Conservation (phyloP, 768 basidiomycete genomes). For the Russula sp. region DNA sequence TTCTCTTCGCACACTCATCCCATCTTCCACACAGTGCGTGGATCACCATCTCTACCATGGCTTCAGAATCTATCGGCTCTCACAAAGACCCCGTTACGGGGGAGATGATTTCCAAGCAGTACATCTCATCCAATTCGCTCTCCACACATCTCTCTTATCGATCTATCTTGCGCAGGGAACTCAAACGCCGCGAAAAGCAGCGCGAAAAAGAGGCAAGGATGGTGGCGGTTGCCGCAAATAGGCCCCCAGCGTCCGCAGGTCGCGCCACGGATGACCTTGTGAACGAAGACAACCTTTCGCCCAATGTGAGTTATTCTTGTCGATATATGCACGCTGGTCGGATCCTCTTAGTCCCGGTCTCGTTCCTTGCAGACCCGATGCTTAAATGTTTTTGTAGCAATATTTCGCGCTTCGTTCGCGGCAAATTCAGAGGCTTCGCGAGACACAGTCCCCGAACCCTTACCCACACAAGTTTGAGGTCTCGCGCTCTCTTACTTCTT, state of each 20-base stretch:
- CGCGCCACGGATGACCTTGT: slow-evolving; percentile 34
- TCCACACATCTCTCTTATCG: slow-evolving; percentile 26
- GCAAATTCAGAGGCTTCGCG: slow-evolving; percentile 78
- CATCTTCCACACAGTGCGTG: not conserved
- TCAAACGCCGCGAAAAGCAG: slow-evolving; percentile 90
- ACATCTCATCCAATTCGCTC: slow-evolving; percentile 30
- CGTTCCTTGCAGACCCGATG: not conserved
- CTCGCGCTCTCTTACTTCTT: slow-evolving; percentile 62
- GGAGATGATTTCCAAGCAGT: slow-evolving; percentile 97
- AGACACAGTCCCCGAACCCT: slow-evolving; percentile 82
- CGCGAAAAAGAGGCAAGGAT: slow-evolving; percentile 69
- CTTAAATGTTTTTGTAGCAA: slow-evolving; percentile 52
- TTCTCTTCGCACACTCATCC: not conserved
- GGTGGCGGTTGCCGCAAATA: slow-evolving; percentile 62
- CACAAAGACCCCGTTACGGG: slow-evolving; percentile 86
- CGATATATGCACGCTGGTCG: not conserved
- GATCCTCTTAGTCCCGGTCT: not conserved
- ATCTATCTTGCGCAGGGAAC: slow-evolving; percentile 53
- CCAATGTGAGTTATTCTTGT: slow-evolving; percentile 59
- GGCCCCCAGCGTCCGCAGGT: slow-evolving; percentile 34
- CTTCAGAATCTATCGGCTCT: slow-evolving; percentile 33
- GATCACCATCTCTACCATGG: slow-evolving; percentile 30
- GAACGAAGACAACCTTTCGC: slow-evolving; percentile 81
- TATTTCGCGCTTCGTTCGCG: slow-evolving; percentile 93
- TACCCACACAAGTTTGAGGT: slow-evolving; percentile 99